phyloP scores from a whole-genome alignment of 1,139 yeast species.

The Pichia sp. region DNA sequence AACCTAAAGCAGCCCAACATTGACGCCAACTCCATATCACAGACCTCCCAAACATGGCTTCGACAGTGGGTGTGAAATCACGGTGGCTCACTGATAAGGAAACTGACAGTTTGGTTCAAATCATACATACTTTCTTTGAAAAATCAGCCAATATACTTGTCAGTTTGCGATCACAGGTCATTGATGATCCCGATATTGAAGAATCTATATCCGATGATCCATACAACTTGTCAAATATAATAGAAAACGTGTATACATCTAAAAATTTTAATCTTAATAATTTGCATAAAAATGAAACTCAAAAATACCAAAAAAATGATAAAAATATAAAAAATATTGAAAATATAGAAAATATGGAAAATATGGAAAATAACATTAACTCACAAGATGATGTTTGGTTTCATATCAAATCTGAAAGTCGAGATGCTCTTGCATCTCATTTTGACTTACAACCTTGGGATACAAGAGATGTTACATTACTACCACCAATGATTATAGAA shows the following conservation, averaged over 20 bases:
- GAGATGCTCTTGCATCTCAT: slow-evolving; percentile 33
- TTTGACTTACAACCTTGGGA: slow-evolving; percentile 64
- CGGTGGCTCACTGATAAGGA: slow-evolving; percentile 26
- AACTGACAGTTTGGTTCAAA: slow-evolving; percentile 25
- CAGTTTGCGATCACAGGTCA: slow-evolving; percentile 6
- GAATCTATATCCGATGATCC: background rate
- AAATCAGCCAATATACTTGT: slow-evolving; percentile 60
- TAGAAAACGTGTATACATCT: background rate
- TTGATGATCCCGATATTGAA: background rate
- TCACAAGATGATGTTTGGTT: slow-evolving; percentile 48
- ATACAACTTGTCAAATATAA: background rate
- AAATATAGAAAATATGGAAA: background rate
- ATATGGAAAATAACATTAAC: background rate
- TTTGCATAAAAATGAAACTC: background rate
- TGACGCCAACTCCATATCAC: background rate
- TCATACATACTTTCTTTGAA: slow-evolving; percentile 59
- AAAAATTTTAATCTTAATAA: background rate
- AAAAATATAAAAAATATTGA: background rate
- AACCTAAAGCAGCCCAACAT: background rate
- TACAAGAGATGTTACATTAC: slow-evolving; percentile 31
- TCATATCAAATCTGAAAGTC: slow-evolving; percentile 51
- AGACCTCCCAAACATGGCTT: slow-evolving; percentile 4
- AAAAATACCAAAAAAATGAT: background rate
- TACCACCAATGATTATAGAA: slow-evolving; percentile 83
- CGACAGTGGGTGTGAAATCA: slow-evolving; percentile 7